Percentiles rank a stretch among this genome's conserved stretches.
These are phyloP conservation scores for Tricholoma bakamatsutake DNA, from an alignment of 768 basidiomycete species.

Conservation along the genomic window DNA sequence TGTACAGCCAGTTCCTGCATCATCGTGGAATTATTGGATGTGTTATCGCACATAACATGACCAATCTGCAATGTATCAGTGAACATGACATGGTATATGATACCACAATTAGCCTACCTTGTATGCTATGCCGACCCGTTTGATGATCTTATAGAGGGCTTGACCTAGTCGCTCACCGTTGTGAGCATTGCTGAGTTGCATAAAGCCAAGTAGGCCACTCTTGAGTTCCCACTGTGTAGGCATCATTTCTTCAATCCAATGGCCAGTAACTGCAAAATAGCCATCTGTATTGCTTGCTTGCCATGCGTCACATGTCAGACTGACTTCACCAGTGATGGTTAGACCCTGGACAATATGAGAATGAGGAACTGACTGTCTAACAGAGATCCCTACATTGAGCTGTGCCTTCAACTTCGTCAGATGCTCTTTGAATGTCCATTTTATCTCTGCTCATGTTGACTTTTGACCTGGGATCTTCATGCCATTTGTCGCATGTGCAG, in stretches of 20 bases:
- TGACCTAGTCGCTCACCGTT: constrained; percentile 17
- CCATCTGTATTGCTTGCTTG: too few species aligned
- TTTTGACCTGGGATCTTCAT: constrained; percentile 29
- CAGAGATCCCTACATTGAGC: neutral
- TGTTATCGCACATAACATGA: constrained; percentile 30
- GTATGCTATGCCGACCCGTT: constrained; percentile 21
- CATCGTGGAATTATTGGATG: constrained; percentile 24
- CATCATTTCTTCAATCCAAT: too few species aligned
- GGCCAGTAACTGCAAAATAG: too few species aligned
- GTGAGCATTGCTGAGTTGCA: constrained; percentile 28
- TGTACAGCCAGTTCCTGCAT: constrained; percentile 16
- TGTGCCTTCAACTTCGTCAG: neutral
- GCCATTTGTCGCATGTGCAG: constrained; percentile 17
- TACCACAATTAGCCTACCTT: constrained; percentile 19
- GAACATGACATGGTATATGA: neutral
- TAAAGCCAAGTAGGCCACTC: constrained; percentile 26
- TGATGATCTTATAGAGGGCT: constrained; percentile 17
- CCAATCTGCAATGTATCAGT: constrained; percentile 21
- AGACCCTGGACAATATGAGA: too few species aligned
- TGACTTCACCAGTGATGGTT: too few species aligned
- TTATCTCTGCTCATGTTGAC: constrained; percentile 21
- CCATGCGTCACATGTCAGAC: too few species aligned
- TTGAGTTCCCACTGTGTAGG: too few species aligned
- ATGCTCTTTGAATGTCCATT: constrained; percentile 21
- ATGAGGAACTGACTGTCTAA: too few species aligned